These are phyloP conservation scores for Cornus suecica DNA, from an alignment of 148 eudicot genomes.

Conservation along the genomic window DNA sequence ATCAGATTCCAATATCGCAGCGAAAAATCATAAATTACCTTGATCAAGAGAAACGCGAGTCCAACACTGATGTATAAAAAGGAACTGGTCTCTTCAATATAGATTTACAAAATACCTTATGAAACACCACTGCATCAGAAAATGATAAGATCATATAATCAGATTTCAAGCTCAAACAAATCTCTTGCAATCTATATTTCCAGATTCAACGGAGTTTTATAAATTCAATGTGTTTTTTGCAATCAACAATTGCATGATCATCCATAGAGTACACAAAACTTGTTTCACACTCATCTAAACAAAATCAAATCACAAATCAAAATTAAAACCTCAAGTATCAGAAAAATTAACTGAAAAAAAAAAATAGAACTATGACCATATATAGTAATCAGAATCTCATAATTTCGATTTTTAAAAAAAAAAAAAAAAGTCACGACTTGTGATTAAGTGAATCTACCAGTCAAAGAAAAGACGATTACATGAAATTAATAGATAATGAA, in stretches of 20 bases:
- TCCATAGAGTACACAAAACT: background rate
- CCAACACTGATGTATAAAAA: slow-evolving; percentile 8
- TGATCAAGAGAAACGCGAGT: slow-evolving; percentile 7
- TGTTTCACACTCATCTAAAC: background rate
- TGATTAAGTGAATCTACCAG: too few species aligned
- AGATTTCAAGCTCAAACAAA: slow-evolving; percentile 2
- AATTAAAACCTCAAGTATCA: too few species aligned
- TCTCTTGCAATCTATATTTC: background rate
- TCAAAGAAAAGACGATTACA: too few species aligned
- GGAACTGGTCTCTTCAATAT: slow-evolving; percentile 1
- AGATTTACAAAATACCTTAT: slow-evolving; percentile 3
- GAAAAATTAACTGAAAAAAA: background rate
- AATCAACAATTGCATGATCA: slow-evolving; percentile 5
- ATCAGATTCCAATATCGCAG: background rate
- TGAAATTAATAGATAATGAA: too few species aligned
- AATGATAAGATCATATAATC: background rate
- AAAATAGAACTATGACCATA: too few species aligned
- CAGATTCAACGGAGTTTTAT: background rate
- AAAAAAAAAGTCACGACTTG: too few species aligned
- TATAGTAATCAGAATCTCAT: too few species aligned
- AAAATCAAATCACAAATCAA: too few species aligned
- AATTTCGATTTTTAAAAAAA: too few species aligned
- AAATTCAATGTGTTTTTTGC: background rate
- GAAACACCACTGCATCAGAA: slow-evolving; percentile 7
- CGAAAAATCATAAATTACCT: slow-evolving; percentile 19